Percentiles rank a stretch among this genome's conserved stretches.
These are phyloP conservation scores for Sporodiniella umbellata DNA, from an alignment of 371 early-diverging fungal genomes.

Conservation along the genomic window DNA sequence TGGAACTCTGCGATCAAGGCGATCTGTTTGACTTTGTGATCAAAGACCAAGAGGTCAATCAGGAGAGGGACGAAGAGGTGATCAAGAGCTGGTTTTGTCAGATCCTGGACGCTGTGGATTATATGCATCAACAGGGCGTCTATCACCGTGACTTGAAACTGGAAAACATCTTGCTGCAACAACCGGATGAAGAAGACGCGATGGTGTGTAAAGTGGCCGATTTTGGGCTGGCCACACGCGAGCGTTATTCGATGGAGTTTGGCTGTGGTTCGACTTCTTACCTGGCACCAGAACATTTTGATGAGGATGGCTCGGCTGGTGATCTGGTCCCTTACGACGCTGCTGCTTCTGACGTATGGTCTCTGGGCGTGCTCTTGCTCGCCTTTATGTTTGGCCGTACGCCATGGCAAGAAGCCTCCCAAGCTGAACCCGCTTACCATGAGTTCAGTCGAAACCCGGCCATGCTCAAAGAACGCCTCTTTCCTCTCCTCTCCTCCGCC, in stretches of 20 bases:
- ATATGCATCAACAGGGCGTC: conserved; percentile 52
- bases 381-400: conserved; percentile 75
- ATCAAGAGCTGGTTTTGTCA: conserved; percentile 49
- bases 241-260: conserved; percentile 65
- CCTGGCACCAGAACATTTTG: conserved; percentile 65
- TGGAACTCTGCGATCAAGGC: conserved; percentile 64
- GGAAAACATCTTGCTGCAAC: conserved; percentile 69
- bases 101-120: conserved; percentile 55
- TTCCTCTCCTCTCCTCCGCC: conserved; percentile 41
- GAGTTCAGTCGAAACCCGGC: conserved; percentile 51
- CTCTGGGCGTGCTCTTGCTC: conserved; percentile 71
- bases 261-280: conserved; percentile 79
- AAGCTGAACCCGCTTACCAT: conserved; percentile 49
- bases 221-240: conserved; percentile 82
- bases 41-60: conserved; percentile 32
- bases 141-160: conserved; percentile 81
- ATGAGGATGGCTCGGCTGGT: conserved; percentile 15
- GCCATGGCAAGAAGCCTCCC: conserved; percentile 73
- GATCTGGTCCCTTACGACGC: conserved; percentile 51
- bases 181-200: conserved; percentile 33
- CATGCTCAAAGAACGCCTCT: conserved; percentile 48
- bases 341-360: conserved; percentile 76
- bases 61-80: conserved; percentile 28
- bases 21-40: conserved; percentile 64
- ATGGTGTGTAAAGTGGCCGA: conserved; percentile 74